Evolutionary conservation across 177 flowering plant species (phyloP), one percentile per base, ranked within the genome.

Genomic region (Vitis hybrid): DNA sequence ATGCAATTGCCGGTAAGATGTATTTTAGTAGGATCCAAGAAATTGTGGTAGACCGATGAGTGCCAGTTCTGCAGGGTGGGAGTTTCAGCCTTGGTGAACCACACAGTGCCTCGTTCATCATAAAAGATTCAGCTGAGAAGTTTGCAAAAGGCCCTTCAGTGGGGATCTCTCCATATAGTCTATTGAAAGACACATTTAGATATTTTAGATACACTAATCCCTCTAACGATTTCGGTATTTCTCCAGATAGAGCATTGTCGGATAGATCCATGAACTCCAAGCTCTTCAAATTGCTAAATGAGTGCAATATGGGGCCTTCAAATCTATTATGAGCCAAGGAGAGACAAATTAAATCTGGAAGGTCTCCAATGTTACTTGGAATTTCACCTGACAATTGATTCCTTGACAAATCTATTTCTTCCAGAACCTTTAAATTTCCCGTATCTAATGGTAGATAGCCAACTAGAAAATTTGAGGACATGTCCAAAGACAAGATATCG

Each of bases 231-330:
- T 57, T 68, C 3, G 84, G 82, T 3, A 81, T 79, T 10, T 11
- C 30, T 5, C 82, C 82, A 7, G 14, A 55, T 4, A 81, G 50
- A 0, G 18, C n/a, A 72, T 81, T 81, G 2, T 0, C 1, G 8
- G 84, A 79, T 5, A 81, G 63, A 72, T 81, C 84, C 32, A 81
- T 52, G 12, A 78, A 76, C 59, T 79, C 82, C 9, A 81, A 58
- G 39, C 61, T 32, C 9, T 50, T 18, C 65, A 75, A 56, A 15
- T 50, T 23, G 3, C 63, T 63, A 65, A 78, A 72, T 48, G 81
- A 54, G 23, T 21, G 23, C 23, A 21, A 21, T 21, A 78, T 74
- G 3, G 50, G 23, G 12, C 76, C 81, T 56, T 65, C 2, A 2
- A 74, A 60, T 8, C 8, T 4, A 58, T 78, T 78, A 11, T 58